Percentiles rank a stretch among this genome's conserved stretches.
phyloP scores from a whole-genome alignment of 106 monocot species.

The Chionographis japonica region DNA sequence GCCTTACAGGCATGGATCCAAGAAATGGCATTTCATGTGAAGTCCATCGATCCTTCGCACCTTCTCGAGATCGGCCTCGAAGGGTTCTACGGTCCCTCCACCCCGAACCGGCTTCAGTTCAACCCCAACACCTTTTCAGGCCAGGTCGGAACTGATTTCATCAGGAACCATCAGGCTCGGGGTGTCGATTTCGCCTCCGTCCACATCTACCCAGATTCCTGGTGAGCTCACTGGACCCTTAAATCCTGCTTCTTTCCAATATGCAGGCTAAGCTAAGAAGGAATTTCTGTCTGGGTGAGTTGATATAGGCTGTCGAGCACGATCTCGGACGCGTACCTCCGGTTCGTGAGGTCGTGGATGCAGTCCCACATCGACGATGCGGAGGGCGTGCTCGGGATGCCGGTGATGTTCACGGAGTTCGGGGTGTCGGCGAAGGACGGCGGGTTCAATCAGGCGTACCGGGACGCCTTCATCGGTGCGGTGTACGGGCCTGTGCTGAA shows the following conservation, averaged over 20 bases:
- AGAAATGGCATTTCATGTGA: conserved; percentile 61
- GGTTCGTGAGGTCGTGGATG: conserved; percentile 63
- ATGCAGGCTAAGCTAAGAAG: too few species aligned
- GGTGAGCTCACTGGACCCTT: conserved; percentile 20
- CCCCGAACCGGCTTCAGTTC: conserved; percentile 19
- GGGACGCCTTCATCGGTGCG: conserved; percentile 52
- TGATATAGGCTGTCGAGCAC: conserved; percentile 35
- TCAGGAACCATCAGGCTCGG: conserved; percentile 44
- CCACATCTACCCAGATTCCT: conserved; percentile 61
- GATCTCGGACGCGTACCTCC: conserved; percentile 25
- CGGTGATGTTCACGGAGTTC: conserved; percentile 71
- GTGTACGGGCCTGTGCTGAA: conserved; percentile 50
- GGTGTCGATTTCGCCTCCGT: conserved; percentile 61
- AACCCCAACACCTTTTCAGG: conserved; percentile 56
- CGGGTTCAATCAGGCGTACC: conserved; percentile 30
- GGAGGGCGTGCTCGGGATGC: conserved; percentile 44
- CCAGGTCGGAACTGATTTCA: conserved; percentile 56
- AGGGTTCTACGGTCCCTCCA: conserved; percentile 59
- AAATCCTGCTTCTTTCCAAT: too few species aligned
- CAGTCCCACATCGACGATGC: conserved; percentile 72
- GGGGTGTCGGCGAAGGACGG: conserved; percentile 46
- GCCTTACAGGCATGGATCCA: conserved; percentile 50
- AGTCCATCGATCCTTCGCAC: conserved; percentile 52
- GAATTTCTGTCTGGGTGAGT: too few species aligned
- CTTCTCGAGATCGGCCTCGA: conserved; percentile 46